Evolutionary conservation across 305 asterid species (phyloP), one percentile per base, ranked within the genome.

Genomic region (Solanum hybrid): DNA sequence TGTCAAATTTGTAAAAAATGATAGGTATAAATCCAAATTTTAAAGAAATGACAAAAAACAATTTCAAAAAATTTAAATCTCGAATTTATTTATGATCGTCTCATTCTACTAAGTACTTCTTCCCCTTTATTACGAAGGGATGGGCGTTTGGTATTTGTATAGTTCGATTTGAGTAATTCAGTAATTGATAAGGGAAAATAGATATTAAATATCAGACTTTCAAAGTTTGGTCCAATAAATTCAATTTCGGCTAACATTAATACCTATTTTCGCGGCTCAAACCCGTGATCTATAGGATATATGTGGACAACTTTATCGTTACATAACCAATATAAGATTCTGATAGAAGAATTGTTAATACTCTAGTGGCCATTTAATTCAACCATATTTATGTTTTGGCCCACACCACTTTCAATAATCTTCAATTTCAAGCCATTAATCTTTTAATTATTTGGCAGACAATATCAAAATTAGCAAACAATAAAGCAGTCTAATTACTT

Each of bases 211-310:
- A 56, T 56, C n/a, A 56, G 2, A 17, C 10, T 56, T 56, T 56
- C 10, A 56, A 56, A 56, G 10, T 17, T 56, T 3, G n/a, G n/a
- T 56, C 66, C n/a, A 56, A 56, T 56, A 56, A 56, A 56, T 17
- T 56, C 24, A 56, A 17, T 56, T 56, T 56, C 22, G 10, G 10
- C 66, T 56, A 56, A 56, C 0, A 56, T 7, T 56, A 56, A 56
- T 6, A 17, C 2, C 1, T 6, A 0, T 56, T 15, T 56, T 56
- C 0, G 10, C 10, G 2, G 3, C 10, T 56, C 10, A 56, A 17
- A 56, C 2, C 2, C 1, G 2, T 51, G 1, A 17, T 56, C 10
- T 56, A 56, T 56, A 6, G 1, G 9, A 17, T 15, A 56, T 0
- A 56, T 1, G n/a, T 2, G 4, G 66, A 56, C 9, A 6, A 56